Evolutionary conservation across 495 filamentous ascomycete genomes (phyloP).

Genomic region (Podospora fimiseda): DNA sequence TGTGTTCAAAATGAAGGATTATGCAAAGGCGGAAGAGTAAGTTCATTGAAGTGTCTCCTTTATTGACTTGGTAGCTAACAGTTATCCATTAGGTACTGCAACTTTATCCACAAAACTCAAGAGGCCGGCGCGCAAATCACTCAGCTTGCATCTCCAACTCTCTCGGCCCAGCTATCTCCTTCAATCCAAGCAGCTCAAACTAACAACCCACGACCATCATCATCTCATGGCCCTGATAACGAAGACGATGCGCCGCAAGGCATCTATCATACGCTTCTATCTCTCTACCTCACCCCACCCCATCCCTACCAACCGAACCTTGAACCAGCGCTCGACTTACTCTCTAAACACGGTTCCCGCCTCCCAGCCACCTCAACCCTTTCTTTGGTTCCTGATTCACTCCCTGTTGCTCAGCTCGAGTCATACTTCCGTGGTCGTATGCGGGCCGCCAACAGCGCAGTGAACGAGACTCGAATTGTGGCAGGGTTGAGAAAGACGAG

Average conservation of each 20-base stretch:
- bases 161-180: slow-evolving; percentile 29
- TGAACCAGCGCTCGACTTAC: slow-evolving; percentile 72
- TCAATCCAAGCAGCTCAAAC: no score
- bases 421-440: slow-evolving; percentile 90
- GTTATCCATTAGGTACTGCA: slow-evolving; percentile 65
- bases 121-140: slow-evolving; percentile 22
- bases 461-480: slow-evolving; percentile 73
- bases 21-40: slow-evolving; percentile 87
- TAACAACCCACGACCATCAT: no score
- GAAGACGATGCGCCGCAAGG: slow-evolving; percentile 55
- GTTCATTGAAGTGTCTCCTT: slow-evolving; percentile 16
- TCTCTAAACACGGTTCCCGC: slow-evolving; percentile 85
- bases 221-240: slow-evolving; percentile 37
- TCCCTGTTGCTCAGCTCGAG: slow-evolving; percentile 74
- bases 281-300: slow-evolving; percentile 83
- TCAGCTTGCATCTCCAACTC: slow-evolving; percentile 25
- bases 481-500: slow-evolving; percentile 66
- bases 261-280: slow-evolving; percentile 86
- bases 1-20: slow-evolving; percentile 85
- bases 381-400: slow-evolving; percentile 70
- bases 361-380: slow-evolving; percentile 81
- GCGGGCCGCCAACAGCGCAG: slow-evolving; percentile 71
- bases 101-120: slow-evolving; percentile 63
- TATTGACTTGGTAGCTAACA: not conserved
- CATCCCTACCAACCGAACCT: slow-evolving; percentile 66